Evolutionary conservation across 768 basidiomycete species (phyloP).

Genomic region (Chalciporus pseudorubinellus): DNA sequence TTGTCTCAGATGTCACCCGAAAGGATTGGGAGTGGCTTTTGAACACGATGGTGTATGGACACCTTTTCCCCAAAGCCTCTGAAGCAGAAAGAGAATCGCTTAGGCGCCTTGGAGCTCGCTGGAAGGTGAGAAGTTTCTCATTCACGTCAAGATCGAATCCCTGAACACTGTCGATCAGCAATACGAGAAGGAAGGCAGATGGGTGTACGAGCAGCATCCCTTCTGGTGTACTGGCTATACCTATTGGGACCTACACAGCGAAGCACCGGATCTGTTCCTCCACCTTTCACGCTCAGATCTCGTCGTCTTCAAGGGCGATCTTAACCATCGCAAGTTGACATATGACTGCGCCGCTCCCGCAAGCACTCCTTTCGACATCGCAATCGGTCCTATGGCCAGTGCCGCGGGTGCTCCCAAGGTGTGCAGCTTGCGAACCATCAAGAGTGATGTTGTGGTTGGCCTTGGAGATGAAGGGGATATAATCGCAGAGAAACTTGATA

Average conservation of each 20-base stretch:
- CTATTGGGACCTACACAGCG: conserved; percentile 81
- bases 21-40: conserved; percentile 94
- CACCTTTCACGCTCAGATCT: conserved; percentile 88
- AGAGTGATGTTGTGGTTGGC: conserved; percentile 93
- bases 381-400: conserved; percentile 91
- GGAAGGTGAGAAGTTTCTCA: conserved; percentile 64
- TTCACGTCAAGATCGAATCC: background rate
- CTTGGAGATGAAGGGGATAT: conserved; percentile 66
- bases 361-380: conserved; percentile 83
- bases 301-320: conserved; percentile 92
- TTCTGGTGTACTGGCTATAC: conserved; percentile 98
- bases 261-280: conserved; percentile 89
- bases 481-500: conserved; percentile 76
- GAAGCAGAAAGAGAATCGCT: conserved; percentile 82
- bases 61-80: conserved; percentile 81
- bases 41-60: conserved; percentile 86
- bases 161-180: conserved; percentile 43
- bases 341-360: conserved; percentile 86
- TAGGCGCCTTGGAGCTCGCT: conserved; percentile 73
- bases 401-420: conserved; percentile 85
- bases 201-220: conserved; percentile 92
- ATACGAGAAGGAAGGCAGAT: conserved; percentile 90
- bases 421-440: conserved; percentile 86
- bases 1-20: conserved; percentile 89
- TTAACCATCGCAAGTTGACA: conserved; percentile 89